Base-by-base conservation (phyloP, 352 stramenopile genomes). In the Globisporangium cystogenes region DNA sequence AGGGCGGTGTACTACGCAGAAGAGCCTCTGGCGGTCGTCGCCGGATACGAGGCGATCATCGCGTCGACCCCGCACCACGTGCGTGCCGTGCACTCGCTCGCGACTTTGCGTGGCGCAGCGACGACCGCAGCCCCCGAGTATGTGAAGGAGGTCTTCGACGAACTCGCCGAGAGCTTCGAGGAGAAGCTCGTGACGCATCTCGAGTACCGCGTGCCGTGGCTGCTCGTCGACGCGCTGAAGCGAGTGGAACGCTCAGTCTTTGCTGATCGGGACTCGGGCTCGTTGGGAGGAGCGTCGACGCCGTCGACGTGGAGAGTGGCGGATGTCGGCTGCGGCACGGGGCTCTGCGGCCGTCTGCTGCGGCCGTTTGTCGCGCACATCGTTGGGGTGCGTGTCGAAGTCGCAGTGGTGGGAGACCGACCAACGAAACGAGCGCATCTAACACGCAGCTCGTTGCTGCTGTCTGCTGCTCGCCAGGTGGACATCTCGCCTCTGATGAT, bases 401-500 rank as follows among this genome's bases (percentile, higher is more conserved):
- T 24, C 4, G 1, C 43, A 11, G 15, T 11, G 33, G 7, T 39
- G 5, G 33, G 11, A 39, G 26, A 8, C 20, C 37, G 48, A 18
- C 41, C 24, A 21, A 21, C 3, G 29, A 21, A 40, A 5, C 14
- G 33, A 26, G 23, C 8, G 11, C 12, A 50, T 21, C 14, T 39
- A 23, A 27, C n/a, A n/a, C n/a, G n/a, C 39, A 7, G 31, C 10
- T 39, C 18, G 42, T 3, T 3, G 3, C 29, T 45, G 14, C 24
- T 40, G 15, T 18, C 31, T 63, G 15, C 47, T 56, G 1, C 1
- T 60, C 20, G 53, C 7, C 40, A 92, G 82, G 81, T 90, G 18
- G 82, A 93, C 57, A 72, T 93, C 15, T 93, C 82, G 41, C 76
- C 77, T 0, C 60, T 84, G 36, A 93, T 93, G 82, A 86, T 93